Conservation (phyloP, 495 filamentous ascomycete genomes). For the Darksidea phi region DNA sequence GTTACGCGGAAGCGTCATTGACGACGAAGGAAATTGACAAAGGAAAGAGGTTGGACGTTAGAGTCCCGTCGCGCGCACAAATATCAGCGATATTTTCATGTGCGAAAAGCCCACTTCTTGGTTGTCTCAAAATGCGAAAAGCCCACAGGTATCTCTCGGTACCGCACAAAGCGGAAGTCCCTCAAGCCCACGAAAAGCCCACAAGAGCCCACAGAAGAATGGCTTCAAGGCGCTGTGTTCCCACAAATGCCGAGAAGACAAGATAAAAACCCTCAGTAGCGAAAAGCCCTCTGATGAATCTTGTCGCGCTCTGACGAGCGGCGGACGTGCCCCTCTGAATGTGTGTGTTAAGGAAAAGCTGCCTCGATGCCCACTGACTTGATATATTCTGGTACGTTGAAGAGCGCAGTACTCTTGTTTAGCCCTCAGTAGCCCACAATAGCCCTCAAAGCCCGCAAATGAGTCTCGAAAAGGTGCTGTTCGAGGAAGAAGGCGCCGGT, state of each 20-base stretch:
- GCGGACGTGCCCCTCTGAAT: slow-evolving; percentile 18
- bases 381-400: slow-evolving; percentile 26
- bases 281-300: slow-evolving; percentile 33
- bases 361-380: slow-evolving; percentile 38
- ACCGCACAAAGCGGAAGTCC: slow-evolving; percentile 32
- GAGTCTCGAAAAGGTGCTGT: slow-evolving; percentile 13
- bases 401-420: slow-evolving; percentile 11
- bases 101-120: slow-evolving; percentile 29
- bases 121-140: slow-evolving; percentile 36
- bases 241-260: slow-evolving; percentile 45
- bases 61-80: slow-evolving; percentile 6
- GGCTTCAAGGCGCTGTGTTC: slow-evolving; percentile 45
- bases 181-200: slow-evolving; percentile 43
- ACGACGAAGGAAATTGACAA: slow-evolving; percentile 2
- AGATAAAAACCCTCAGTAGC: slow-evolving; percentile 36
- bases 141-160: slow-evolving; percentile 38
- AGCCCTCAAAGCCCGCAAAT: slow-evolving; percentile 33
- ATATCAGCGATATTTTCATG: not conserved
- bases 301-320: slow-evolving; percentile 28
- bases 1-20: not conserved
- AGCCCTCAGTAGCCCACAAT: slow-evolving; percentile 31
- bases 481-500: slow-evolving; percentile 13
- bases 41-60: not conserved
- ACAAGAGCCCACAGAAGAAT: slow-evolving; percentile 43
- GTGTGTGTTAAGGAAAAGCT: slow-evolving; percentile 35